Evolutionary conservation across 108 stramenopile species (phyloP).

Genomic region (Ochromonas danica): DNA sequence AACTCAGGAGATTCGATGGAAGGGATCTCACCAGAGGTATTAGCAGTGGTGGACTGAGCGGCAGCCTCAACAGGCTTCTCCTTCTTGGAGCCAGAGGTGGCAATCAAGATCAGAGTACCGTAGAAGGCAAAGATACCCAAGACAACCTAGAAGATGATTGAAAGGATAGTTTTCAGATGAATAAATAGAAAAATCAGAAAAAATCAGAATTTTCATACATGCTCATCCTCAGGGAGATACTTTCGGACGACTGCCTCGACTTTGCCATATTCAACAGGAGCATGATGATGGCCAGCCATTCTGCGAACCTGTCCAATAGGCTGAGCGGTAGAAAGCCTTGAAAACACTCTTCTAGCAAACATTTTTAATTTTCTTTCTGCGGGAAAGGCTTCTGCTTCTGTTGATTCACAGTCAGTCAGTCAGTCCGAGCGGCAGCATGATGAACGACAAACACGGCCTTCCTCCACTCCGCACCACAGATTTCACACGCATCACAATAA

Average conservation of each 20-base stretch:
- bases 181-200: not conserved
- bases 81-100: not conserved
- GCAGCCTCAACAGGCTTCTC: not conserved
- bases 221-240: not conserved
- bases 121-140: not conserved
- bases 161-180: not conserved
- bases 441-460: no score
- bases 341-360: not conserved
- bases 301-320: not conserved
- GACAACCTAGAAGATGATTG: not conserved
- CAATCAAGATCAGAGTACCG: not conserved
- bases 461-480: no score
- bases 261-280: not conserved
- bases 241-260: not conserved
- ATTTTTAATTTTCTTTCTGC: no score
- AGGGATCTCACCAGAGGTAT: conserved; percentile 21
- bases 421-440: no score
- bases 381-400: no score
- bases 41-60: not conserved
- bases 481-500: no score
- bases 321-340: not conserved
- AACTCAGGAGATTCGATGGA: conserved; percentile 36
- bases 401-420: no score
- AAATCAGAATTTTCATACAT: not conserved
- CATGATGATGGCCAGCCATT: not conserved